These are phyloP conservation scores for Pythium sp. DNA, from an alignment of 352 stramenopile species.

Conservation along the genomic window DNA sequence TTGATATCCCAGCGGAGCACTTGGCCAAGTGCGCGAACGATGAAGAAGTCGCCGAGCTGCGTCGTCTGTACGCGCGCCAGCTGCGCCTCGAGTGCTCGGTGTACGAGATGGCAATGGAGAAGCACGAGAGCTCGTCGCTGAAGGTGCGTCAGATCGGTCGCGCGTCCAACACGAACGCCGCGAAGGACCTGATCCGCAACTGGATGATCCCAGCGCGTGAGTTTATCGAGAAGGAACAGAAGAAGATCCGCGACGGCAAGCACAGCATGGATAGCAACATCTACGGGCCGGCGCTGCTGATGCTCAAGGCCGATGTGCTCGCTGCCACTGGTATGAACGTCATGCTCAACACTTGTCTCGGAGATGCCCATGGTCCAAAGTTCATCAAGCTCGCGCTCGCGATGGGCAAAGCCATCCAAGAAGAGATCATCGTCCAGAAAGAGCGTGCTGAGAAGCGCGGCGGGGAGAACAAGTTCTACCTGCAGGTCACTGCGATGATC, in stretches of 20 bases:
- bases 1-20: not conserved
- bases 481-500: not conserved
- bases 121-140: not conserved
- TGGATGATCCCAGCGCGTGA: not conserved
- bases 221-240: not conserved
- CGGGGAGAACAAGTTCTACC: not conserved
- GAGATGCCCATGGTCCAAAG: not conserved
- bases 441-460: not conserved
- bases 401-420: not conserved
- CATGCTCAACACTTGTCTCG: not conserved
- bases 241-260: not conserved
- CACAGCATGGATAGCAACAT: not conserved
- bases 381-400: not conserved
- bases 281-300: not conserved
- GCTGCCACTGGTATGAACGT: not conserved
- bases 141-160: not conserved
- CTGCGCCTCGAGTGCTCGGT: not conserved
- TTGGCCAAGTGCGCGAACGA: not conserved
- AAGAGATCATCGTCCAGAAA: slow-evolving; percentile 1
- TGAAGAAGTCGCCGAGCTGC: not conserved
- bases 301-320: not conserved
- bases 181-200: not conserved
- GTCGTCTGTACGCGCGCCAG: not conserved
- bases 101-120: not conserved
- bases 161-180: not conserved